These are phyloP conservation scores for Fusarium tupiense DNA, from an alignment of 2,329 filamentous ascomycete genomes.

Conservation along the genomic window DNA sequence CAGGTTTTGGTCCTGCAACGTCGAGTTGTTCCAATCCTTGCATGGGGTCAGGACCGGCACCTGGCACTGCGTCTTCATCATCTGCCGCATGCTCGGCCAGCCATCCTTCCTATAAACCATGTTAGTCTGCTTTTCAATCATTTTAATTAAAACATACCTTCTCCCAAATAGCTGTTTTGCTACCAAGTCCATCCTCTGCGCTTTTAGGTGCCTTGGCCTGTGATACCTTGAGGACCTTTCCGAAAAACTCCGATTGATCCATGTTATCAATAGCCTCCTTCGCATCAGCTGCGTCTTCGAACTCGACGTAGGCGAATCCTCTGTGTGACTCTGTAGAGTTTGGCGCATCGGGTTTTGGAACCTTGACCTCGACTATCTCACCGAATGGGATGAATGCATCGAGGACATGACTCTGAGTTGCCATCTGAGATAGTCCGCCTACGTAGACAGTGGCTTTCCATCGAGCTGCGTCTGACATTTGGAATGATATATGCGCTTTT, in stretches of 20 bases:
- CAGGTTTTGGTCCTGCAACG: slow-evolving; percentile 88
- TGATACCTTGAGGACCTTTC: slow-evolving; percentile 89
- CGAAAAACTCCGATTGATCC: slow-evolving; percentile 96
- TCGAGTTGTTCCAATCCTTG: slow-evolving; percentile 93
- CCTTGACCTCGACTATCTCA: slow-evolving; percentile 88
- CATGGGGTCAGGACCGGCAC: slow-evolving; percentile 84
- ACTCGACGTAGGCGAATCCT: slow-evolving; percentile 97
- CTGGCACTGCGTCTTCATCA: slow-evolving; percentile 49
- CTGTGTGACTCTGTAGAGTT: slow-evolving; percentile 83
- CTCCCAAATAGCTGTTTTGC: slow-evolving; percentile 95
- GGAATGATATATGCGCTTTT: background rate
- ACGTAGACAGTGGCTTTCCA: slow-evolving; percentile 94
- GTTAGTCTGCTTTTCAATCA: slow-evolving; percentile 14
- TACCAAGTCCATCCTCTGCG: slow-evolving; percentile 85
- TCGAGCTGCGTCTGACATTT: slow-evolving; percentile 83
- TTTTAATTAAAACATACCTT: slow-evolving; percentile 71
- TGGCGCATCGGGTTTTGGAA: slow-evolving; percentile 87
- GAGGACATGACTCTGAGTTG: slow-evolving; percentile 79
- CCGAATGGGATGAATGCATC: slow-evolving; percentile 97
- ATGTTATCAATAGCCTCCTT: slow-evolving; percentile 98
- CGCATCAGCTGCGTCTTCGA: slow-evolving; percentile 84
- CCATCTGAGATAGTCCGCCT: slow-evolving; percentile 83
- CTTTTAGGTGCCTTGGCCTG: slow-evolving; percentile 93
- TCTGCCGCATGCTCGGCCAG: slow-evolving; percentile 82
- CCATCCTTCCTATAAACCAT: slow-evolving; percentile 80